These are phyloP conservation scores for Bidens hawaiensis DNA, from an alignment of 140 eudicot genomes.

Conservation along the genomic window DNA sequence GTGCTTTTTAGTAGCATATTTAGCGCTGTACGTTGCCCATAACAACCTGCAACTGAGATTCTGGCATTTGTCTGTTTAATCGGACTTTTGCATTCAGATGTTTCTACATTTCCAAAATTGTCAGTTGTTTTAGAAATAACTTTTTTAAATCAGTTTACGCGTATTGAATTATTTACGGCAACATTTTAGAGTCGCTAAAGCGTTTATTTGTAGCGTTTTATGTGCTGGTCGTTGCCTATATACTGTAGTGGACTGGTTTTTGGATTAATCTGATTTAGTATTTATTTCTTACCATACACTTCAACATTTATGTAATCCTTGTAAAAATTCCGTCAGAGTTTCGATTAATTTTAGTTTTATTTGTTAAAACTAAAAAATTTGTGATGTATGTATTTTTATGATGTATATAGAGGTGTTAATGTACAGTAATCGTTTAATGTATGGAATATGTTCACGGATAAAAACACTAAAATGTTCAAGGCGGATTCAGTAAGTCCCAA, in stretches of 20 bases:
- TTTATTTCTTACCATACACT: constrained; percentile 10
- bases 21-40: constrained; percentile 45
- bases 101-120: constrained; percentile 17
- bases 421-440: too few relatives aligned
- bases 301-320: background rate
- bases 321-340: too few relatives aligned
- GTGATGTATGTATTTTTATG: too few relatives aligned
- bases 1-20: constrained; percentile 24
- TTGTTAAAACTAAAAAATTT: too few relatives aligned
- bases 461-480: too few relatives aligned
- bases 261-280: background rate
- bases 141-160: too few relatives aligned
- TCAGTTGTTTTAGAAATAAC: too few relatives aligned
- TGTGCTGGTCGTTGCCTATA: constrained; percentile 45
- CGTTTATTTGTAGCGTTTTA: constrained; percentile 25
- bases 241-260: constrained; percentile 18
- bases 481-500: too few relatives aligned
- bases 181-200: constrained; percentile 45
- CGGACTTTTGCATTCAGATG: constrained; percentile 35
- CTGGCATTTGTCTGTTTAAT: constrained; percentile 26
- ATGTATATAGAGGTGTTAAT: too few relatives aligned
- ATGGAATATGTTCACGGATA: too few relatives aligned
- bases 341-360: too few relatives aligned
- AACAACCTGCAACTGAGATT: constrained; percentile 23
- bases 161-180: constrained; percentile 17